phyloP scores from a whole-genome alignment of 352 stramenopile species.

The Phytophthora idaei region DNA sequence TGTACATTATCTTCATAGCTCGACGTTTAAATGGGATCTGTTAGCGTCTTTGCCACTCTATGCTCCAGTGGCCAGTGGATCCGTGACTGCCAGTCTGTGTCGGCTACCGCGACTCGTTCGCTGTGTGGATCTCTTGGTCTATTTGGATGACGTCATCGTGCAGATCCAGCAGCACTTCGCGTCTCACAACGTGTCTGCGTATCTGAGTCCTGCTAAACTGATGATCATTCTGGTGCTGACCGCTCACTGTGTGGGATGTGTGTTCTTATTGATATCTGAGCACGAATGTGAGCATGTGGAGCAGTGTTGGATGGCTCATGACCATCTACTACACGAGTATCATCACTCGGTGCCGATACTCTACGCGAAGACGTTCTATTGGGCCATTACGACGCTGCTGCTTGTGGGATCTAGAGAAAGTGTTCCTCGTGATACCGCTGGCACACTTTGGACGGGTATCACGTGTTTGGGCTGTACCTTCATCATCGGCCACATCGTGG shows the following conservation, averaged over 20 bases:
- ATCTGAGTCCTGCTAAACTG: slow-evolving; percentile 70
- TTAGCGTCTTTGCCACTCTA: slow-evolving; percentile 66
- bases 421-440: slow-evolving; percentile 45
- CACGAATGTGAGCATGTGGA: slow-evolving; percentile 47
- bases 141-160: slow-evolving; percentile 70
- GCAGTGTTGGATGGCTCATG: slow-evolving; percentile 65
- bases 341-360: slow-evolving; percentile 53
- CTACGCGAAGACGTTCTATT: slow-evolving; percentile 78
- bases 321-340: slow-evolving; percentile 73
- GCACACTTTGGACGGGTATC: slow-evolving; percentile 63
- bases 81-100: slow-evolving; percentile 47
- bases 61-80: slow-evolving; percentile 7
- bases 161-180: slow-evolving; percentile 70
- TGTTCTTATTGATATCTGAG: slow-evolving; percentile 80
- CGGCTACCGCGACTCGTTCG: slow-evolving; percentile 65
- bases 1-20: slow-evolving; percentile 44
- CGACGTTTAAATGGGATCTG: slow-evolving; percentile 57
- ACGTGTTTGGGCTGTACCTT: slow-evolving; percentile 74
- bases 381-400: slow-evolving; percentile 68
- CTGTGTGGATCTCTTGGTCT: slow-evolving; percentile 54
- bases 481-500: slow-evolving; percentile 80
- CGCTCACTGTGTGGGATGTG: slow-evolving; percentile 61
- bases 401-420: slow-evolving; percentile 68
- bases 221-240: slow-evolving; percentile 66
- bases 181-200: slow-evolving; percentile 71